Conservation (phyloP, 2,329 filamentous ascomycete genomes). For the Aulographum hederae region DNA sequence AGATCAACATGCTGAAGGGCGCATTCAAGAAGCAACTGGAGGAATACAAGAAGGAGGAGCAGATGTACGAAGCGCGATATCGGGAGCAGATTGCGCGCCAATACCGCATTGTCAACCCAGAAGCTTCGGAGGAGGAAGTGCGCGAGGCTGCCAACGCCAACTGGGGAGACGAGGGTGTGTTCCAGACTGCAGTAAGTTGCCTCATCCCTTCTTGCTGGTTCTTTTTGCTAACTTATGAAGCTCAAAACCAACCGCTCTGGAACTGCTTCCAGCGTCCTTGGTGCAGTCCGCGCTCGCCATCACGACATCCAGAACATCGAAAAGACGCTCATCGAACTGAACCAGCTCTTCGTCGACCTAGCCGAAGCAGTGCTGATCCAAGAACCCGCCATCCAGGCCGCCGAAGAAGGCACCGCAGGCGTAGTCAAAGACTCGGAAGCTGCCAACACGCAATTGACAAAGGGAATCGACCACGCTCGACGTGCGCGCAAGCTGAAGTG, state of each 20-base stretch:
- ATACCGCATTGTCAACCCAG: conserved; percentile 65
- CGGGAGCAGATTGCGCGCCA: conserved; percentile 64
- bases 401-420: conserved; percentile 46
- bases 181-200: conserved; percentile 64
- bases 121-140: conserved; percentile 58
- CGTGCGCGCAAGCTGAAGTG: conserved; percentile 62
- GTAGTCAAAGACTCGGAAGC: conserved; percentile 48
- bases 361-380: conserved; percentile 58
- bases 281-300: conserved; percentile 64
- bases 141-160: conserved; percentile 49
- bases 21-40: conserved; percentile 56
- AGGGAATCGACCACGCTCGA: conserved; percentile 48
- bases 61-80: conserved; percentile 51
- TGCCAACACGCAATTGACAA: conserved; percentile 50
- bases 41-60: conserved; percentile 54
- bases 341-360: conserved; percentile 54
- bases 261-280: conserved; percentile 54
- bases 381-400: conserved; percentile 41
- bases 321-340: conserved; percentile 52
- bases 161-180: conserved; percentile 64
- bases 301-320: conserved; percentile 72
- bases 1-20: conserved; percentile 50
- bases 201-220: conserved; percentile 1
- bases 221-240: conserved; percentile 21
- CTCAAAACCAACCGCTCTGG: conserved; percentile 58